phyloP scores from a whole-genome alignment of 495 filamentous ascomycete genomes.

The Xylaria longipes region DNA sequence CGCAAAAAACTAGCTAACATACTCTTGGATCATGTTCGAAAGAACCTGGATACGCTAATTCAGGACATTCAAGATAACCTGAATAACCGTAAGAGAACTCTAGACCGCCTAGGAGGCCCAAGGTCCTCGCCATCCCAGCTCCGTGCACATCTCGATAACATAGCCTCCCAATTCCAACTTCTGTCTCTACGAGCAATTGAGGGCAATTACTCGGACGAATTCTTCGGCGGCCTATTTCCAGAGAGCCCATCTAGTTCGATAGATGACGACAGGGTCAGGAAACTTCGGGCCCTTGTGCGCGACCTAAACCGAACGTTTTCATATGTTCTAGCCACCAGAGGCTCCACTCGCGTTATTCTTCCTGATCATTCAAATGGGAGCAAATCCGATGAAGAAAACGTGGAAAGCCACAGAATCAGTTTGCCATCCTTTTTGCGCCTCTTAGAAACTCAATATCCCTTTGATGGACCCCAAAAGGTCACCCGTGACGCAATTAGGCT shows the following conservation, averaged over 20 bases:
- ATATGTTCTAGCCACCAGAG: conserved; percentile 30
- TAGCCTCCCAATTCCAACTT: conserved; percentile 34
- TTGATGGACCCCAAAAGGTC: conserved; percentile 30
- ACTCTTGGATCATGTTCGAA: conserved; percentile 39
- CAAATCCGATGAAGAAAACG: not conserved
- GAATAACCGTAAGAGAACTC: conserved; percentile 2
- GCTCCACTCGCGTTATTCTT: conserved; percentile 34
- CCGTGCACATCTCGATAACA: conserved; percentile 28
- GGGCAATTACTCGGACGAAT: conserved; percentile 33
- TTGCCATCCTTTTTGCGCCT: conserved; percentile 33
- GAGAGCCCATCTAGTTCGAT: not conserved
- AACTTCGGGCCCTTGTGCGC: conserved; percentile 34
- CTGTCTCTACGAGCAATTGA: conserved; percentile 32
- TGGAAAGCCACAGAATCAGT: not conserved
- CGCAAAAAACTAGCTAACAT: conserved; percentile 42
- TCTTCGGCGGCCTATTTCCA: conserved; percentile 31
- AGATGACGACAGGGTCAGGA: conserved; percentile 28
- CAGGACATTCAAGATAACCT: conserved; percentile 28
- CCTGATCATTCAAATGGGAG: not conserved
- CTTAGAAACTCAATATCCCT: conserved; percentile 31
- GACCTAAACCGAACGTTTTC: conserved; percentile 35
- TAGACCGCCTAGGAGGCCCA: conserved; percentile 28
- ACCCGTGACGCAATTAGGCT: conserved; percentile 22
- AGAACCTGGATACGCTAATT: conserved; percentile 38
- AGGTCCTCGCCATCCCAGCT: conserved; percentile 29